A percentile compares a stretch with the other conserved stretches of the same genome.
Conservation (phyloP, 768 basidiomycete genomes). For the Neoboletus magnificus region DNA sequence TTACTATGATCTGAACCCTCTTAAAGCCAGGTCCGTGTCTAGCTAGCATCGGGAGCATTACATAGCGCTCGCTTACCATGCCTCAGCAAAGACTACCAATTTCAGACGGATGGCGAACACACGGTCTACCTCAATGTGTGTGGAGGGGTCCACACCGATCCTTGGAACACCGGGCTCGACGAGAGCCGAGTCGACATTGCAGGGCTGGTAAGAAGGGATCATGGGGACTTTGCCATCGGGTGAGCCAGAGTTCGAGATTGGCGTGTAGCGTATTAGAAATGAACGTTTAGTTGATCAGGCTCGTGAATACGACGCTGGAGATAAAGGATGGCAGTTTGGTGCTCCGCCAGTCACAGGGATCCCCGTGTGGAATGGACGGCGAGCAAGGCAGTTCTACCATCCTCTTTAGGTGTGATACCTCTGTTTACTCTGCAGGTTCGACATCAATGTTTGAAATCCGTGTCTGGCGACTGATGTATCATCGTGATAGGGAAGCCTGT, state of each 20-base stretch:
- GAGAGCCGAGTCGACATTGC: conserved; percentile 49
- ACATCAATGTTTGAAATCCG: background rate
- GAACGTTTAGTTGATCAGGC: conserved; percentile 7
- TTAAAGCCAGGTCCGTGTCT: conserved; percentile 53
- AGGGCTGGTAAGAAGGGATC: conserved; percentile 57
- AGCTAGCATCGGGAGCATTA: background rate
- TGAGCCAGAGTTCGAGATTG: conserved; percentile 24
- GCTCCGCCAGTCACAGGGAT: conserved; percentile 59
- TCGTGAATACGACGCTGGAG: conserved; percentile 59
- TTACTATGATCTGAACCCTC: conserved; percentile 64
- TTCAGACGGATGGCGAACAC: conserved; percentile 46
- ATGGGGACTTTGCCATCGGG: conserved; percentile 75
- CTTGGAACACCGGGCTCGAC: conserved; percentile 55
- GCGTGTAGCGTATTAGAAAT: too few species aligned
- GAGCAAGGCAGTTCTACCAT: conserved; percentile 63
- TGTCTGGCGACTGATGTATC: background rate
- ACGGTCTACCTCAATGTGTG: conserved; percentile 64
- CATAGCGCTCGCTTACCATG: conserved; percentile 7
- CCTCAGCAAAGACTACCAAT: conserved; percentile 61
- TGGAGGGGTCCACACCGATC: conserved; percentile 50
- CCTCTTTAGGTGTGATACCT: conserved; percentile 73
- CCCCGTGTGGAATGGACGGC: conserved; percentile 48
- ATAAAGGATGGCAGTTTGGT: conserved; percentile 52
- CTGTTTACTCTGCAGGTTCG: conserved; percentile 53
- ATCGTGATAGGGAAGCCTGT: conserved; percentile 40